Evolutionary conservation across 2,329 filamentous ascomycete species (phyloP), one percentile per base, ranked within the genome.

Genomic region (Aspergillus terreus): DNA sequence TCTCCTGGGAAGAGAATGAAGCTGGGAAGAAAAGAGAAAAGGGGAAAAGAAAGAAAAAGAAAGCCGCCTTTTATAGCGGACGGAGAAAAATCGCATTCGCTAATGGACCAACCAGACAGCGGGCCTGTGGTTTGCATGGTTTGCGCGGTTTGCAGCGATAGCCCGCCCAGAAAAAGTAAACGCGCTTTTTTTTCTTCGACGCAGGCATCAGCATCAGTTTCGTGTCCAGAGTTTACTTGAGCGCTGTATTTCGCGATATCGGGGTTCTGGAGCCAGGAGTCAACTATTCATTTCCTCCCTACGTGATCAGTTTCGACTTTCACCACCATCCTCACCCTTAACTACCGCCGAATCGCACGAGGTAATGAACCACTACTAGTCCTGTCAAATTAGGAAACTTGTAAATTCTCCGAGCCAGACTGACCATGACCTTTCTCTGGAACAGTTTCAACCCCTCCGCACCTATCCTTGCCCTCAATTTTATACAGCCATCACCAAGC

Each of bases 21-120:
- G 15, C n/a, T 19, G 30, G 9, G 36, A 21, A 11, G 10, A 21
- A 11, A 3, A 9, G 4, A 35, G 23, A 4, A 41, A n/a, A 30
- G 32, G 48, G 4, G 23, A 27, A 11, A 33, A 36, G 23, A 49
- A 51, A 46, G 11, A 43, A 44, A 3, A 95, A 87, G 12, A 95
- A 72, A 1, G 83, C 85, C 11, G 90, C 32, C 19, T 45, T 50
- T 45, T 50, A 50, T 21, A 19, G 40, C 40, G 17, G 17, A 23
- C n/a, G 44, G 27, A 33, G 21, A 41, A 42, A 42, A 41, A 47
- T 30, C 38, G 43, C 15, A 36, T 53, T 63, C 60, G 60, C 60
- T 63, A 61, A 60, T 21, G 11, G 43, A 47, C 55, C 55, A 57
- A 58, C 55, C 46, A 52, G 42, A 52, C 32, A 15, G 15, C 9